Percentiles rank a stretch among this genome's conserved stretches.
These are phyloP conservation scores for Chalara sp. DNA, from an alignment of 2,329 filamentous ascomycete genomes.

Conservation along the genomic window DNA sequence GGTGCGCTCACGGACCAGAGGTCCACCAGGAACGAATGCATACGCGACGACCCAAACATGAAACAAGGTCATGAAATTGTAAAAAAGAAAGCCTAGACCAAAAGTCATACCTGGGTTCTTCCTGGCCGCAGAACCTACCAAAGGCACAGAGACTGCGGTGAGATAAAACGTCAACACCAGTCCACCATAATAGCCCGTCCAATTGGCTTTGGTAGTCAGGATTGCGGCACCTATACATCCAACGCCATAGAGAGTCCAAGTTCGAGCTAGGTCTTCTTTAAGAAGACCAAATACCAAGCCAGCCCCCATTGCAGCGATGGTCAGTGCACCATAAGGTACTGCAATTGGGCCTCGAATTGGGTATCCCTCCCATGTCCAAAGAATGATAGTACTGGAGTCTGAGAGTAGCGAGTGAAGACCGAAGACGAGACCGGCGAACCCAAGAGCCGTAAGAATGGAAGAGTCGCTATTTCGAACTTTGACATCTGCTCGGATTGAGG, in stretches of 20 bases:
- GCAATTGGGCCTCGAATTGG: slow-evolving; percentile 83
- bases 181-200: slow-evolving; percentile 84
- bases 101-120: slow-evolving; percentile 76
- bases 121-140: slow-evolving; percentile 70
- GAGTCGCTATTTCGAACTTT: slow-evolving; percentile 59
- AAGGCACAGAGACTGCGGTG: slow-evolving; percentile 68
- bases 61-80: slow-evolving; percentile 93
- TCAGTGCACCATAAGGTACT: slow-evolving; percentile 84
- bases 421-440: slow-evolving; percentile 80
- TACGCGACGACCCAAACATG: slow-evolving; percentile 99
- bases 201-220: slow-evolving; percentile 71
- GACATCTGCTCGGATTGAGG: slow-evolving; percentile 31
- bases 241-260: slow-evolving; percentile 72
- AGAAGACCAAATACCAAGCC: slow-evolving; percentile 74
- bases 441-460: slow-evolving; percentile 63
- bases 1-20: slow-evolving; percentile 85
- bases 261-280: slow-evolving; percentile 61
- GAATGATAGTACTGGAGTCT: slow-evolving; percentile 97
- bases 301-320: slow-evolving; percentile 77
- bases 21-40: slow-evolving; percentile 92
- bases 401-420: slow-evolving; percentile 87
- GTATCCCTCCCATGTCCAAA: slow-evolving; percentile 97
- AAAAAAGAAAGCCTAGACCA: slow-evolving; percentile 81
- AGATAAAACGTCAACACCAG: slow-evolving; percentile 71
- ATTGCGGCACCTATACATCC: slow-evolving; percentile 75